Percentiles rank a stretch among this genome's conserved stretches.
Evolutionary conservation across 192 early-diverging fungal species (phyloP).

Genomic region (Entophlyctis luteolus): DNA sequence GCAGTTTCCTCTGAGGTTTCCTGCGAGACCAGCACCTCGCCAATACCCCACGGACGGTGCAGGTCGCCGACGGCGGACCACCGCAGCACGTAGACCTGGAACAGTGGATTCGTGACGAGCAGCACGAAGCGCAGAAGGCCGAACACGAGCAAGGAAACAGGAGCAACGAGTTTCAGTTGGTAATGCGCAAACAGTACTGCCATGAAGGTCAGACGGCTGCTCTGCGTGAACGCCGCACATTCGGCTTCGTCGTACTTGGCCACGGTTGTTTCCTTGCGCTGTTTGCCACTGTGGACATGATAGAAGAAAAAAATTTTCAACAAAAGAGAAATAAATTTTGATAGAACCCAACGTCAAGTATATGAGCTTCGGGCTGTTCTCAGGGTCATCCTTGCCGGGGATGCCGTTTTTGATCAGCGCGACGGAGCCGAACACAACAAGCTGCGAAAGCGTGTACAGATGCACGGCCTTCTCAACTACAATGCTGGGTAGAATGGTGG

Average conservation of each 20-base stretch:
- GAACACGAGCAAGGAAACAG: constrained; percentile 1
- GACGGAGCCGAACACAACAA: constrained; percentile 9
- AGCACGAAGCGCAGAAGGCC: constrained; percentile 2
- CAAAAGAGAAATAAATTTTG: background rate
- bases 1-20: background rate
- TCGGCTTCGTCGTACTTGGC: constrained; percentile 10
- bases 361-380: constrained; percentile 2
- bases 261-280: constrained; percentile 4
- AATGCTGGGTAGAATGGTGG: background rate
- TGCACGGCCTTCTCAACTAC: background rate
- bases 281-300: background rate
- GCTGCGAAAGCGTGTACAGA: constrained; percentile 9
- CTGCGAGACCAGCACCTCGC: background rate
- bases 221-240: background rate
- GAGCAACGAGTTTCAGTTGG: constrained; percentile 11
- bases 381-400: background rate
- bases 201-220: background rate
- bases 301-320: background rate
- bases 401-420: background rate
- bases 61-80: background rate
- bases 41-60: constrained; percentile 8
- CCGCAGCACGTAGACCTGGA: constrained; percentile 3
- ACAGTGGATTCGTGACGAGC: constrained; percentile 6
- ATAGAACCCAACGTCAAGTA: background rate
- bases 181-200: background rate